Conservation (phyloP, 1,284 basidiomycete genomes). For the Fomitopsis pinicola region DNA sequence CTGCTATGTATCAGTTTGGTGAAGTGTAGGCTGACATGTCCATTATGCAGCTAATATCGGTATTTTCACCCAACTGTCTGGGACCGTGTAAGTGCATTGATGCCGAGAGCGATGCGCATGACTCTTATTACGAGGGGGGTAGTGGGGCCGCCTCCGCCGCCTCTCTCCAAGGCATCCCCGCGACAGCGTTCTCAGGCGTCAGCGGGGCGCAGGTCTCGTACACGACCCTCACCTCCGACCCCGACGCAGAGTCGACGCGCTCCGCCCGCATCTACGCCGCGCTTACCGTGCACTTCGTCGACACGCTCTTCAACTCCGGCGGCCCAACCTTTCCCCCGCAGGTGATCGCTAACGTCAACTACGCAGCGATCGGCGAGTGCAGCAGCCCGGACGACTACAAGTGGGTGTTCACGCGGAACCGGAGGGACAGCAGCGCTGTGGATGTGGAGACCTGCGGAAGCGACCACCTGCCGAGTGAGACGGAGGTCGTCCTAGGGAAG, state of each 20-base stretch:
- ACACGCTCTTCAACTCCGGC: slow-evolving; percentile 29
- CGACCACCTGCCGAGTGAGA: slow-evolving; percentile 38
- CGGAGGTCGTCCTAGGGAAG: slow-evolving; percentile 27
- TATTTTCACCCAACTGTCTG: slow-evolving; percentile 12
- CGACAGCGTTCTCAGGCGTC: slow-evolving; percentile 45
- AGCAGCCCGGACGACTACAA: slow-evolving; percentile 32
- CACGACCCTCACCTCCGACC: slow-evolving; percentile 37
- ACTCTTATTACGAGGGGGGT: neutral
- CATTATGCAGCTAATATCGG: slow-evolving; percentile 13
- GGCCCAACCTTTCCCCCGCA: slow-evolving; percentile 37
- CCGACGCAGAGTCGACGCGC: slow-evolving; percentile 29
- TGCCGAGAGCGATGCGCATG: neutral
- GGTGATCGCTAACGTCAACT: slow-evolving; percentile 49
- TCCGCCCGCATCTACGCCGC: slow-evolving; percentile 40
- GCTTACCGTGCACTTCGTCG: slow-evolving; percentile 37
- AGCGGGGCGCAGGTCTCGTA: slow-evolving; percentile 40
- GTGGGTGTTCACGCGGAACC: slow-evolving; percentile 43
- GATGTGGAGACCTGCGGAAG: slow-evolving; percentile 42
- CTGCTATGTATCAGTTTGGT: no score
- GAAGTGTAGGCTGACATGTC: neutral
- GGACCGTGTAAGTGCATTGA: slow-evolving; percentile 15
- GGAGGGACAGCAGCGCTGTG: slow-evolving; percentile 26
- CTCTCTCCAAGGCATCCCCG: slow-evolving; percentile 41
- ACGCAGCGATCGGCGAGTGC: slow-evolving; percentile 39
- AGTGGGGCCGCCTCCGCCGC: slow-evolving; percentile 46